Evolutionary conservation across 768 basidiomycete species (phyloP).

Genomic region (Phlebiopsis flavidoalba): DNA sequence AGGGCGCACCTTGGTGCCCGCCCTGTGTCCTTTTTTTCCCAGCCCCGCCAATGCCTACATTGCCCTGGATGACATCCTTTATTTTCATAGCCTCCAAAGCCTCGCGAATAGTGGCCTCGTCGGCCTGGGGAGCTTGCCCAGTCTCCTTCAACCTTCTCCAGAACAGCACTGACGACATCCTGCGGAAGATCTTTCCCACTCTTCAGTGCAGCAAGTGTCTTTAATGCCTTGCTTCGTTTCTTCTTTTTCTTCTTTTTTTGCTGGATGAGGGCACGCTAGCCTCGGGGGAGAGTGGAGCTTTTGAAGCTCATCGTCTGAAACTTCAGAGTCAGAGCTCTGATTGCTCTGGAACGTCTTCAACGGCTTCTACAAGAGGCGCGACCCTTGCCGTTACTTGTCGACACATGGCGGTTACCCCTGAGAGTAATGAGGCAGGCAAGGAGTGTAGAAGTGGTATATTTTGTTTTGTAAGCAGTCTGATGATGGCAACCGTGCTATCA

Average conservation of each 20-base stretch:
- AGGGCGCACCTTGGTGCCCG: constrained; percentile 74
- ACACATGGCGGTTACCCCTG: constrained; percentile 13
- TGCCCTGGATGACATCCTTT: constrained; percentile 82
- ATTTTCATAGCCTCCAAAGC: constrained; percentile 76
- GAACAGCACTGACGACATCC: constrained; percentile 59
- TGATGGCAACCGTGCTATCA: not conserved
- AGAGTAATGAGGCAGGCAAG: not conserved
- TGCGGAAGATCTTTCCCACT: constrained; percentile 50
- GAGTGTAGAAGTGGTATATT: not conserved
- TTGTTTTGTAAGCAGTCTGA: not conserved
- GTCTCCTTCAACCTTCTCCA: constrained; percentile 58
- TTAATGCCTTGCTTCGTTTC: constrained; percentile 71
- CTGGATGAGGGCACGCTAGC: constrained; percentile 33
- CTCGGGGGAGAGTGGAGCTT: constrained; percentile 14
- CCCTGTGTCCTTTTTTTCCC: constrained; percentile 78
- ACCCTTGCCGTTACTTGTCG: constrained; percentile 35
- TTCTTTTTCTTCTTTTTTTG: constrained; percentile 92
- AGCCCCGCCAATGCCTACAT: constrained; percentile 67
- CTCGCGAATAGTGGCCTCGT: constrained; percentile 61
- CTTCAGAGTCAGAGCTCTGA: constrained; percentile 10
- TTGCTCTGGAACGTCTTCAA: constrained; percentile 17
- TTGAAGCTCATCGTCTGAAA: constrained; percentile 29
- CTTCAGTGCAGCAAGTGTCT: constrained; percentile 42
- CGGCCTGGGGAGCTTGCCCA: constrained; percentile 42
- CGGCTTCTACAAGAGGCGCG: constrained; percentile 37